Evolutionary conservation across 2,329 filamentous ascomycete species (phyloP), one percentile per base, ranked within the genome.

Genomic region (Leptodontidium sp.): DNA sequence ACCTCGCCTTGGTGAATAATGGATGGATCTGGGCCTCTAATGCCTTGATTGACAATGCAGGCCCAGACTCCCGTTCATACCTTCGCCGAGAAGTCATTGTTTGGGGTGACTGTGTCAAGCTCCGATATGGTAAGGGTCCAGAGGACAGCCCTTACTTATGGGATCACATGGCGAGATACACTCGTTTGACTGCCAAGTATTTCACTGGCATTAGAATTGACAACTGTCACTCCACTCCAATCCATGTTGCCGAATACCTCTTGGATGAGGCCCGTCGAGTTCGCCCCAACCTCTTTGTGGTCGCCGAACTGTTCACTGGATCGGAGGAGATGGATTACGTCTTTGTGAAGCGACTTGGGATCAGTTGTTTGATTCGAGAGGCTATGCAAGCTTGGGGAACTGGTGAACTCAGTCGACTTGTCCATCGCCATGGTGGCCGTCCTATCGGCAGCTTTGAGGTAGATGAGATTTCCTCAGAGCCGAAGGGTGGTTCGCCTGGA

Each of bases 21-120:
- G 96, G 96, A 53, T 99, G 96, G 96, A 94, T 99, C 9, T 99
- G 96, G 96, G 95, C 93, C 68, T 95, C 95, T 6, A 97, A 98
- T 81, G 95, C 96, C 1, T 87, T 98, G 80, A 87, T 93, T 53
- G 96, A 99, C 82, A 96, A 98, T 77, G 96, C 96, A 38, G 97
- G 97, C 0, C 91, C 94, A 0, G 85, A 92, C 58, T 97, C 95
- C 9, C 90, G 91, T 66, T 94, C 95, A n/a, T 99, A 99, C 77
- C 86, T 99, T n/a, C 89, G 93, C 64, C 89, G 96, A 74, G 94
- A 99, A 80, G 93, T 99, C 70, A 98, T 99, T 74, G 92, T 98
- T 38, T 99, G 96, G 96, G 94, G 95, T 15, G 96, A 99, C 78
- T 99, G 97, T 78, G 96, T 98, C 71, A 99, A 99, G 83, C 86